A percentile compares a stretch with the other conserved stretches of the same genome.
phyloP scores from a whole-genome alignment of 2,329 filamentous ascomycete genomes.

The Hirsutella rhossiliensis region DNA sequence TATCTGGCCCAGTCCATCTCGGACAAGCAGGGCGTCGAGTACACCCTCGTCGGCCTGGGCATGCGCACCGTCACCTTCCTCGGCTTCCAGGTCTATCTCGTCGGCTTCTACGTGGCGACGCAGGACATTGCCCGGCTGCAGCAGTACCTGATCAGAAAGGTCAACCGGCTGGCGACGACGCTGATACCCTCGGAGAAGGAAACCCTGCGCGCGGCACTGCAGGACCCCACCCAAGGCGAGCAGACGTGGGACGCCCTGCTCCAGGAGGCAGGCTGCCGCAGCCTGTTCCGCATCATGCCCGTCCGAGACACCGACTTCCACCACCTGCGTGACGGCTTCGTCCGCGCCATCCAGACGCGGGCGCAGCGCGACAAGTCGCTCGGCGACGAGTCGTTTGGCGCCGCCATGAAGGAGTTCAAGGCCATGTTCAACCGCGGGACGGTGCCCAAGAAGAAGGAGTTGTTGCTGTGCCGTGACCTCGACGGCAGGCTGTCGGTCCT shows the following conservation, averaged over 20 bases:
- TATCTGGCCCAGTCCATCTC: constrained; percentile 25
- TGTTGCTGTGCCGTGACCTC: constrained; percentile 59
- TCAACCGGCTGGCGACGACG: constrained; percentile 69
- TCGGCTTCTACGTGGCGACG: constrained; percentile 83
- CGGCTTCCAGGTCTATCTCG: constrained; percentile 84
- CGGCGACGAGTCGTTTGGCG: constrained; percentile 65
- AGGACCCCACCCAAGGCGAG: constrained; percentile 58
- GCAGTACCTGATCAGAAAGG: constrained; percentile 58
- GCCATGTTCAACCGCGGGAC: constrained; percentile 67
- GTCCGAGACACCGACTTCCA: constrained; percentile 91
- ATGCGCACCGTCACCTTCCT: constrained; percentile 85
- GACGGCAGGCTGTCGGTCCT: constrained; percentile 55
- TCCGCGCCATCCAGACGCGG: constrained; percentile 68
- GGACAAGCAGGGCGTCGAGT: constrained; percentile 47
- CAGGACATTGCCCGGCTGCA: constrained; percentile 75
- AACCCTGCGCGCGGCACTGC: constrained; percentile 52
- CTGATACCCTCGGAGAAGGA: constrained; percentile 75
- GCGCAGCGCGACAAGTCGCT: constrained; percentile 44
- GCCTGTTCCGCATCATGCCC: constrained; percentile 71
- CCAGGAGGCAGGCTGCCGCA: constrained; percentile 54
- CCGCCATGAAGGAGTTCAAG: constrained; percentile 67
- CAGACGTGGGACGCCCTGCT: constrained; percentile 65
- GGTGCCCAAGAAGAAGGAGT: constrained; percentile 67
- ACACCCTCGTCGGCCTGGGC: constrained; percentile 79
- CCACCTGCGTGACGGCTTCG: constrained; percentile 84